Evolutionary conservation across 2,329 filamentous ascomycete genomes (phyloP).

Genomic region (Uncinocarpus reesii): DNA sequence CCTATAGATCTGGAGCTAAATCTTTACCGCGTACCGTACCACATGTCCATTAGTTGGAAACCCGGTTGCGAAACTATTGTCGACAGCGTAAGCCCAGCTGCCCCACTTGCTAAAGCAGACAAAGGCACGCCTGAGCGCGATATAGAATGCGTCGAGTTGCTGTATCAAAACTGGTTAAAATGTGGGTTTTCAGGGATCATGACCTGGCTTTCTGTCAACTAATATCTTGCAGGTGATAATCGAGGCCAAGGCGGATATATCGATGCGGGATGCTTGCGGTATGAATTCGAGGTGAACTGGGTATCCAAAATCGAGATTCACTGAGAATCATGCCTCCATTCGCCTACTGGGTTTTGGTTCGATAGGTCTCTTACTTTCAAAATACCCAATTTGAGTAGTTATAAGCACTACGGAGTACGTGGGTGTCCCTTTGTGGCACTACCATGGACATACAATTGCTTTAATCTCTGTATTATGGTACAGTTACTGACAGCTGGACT

Average conservation of each 20-base stretch:
- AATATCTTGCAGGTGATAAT: constrained; percentile 2
- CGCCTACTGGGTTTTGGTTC: too few relatives aligned
- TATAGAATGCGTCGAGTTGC: neutral
- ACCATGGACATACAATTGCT: too few relatives aligned
- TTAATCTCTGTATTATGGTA: too few relatives aligned
- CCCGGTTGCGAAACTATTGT: neutral
- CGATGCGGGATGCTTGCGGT: constrained; percentile 2
- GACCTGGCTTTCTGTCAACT: neutral
- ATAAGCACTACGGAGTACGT: too few relatives aligned
- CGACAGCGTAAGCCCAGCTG: neutral
- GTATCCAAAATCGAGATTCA: too few relatives aligned
- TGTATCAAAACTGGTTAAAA: neutral
- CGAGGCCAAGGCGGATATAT: constrained; percentile 4
- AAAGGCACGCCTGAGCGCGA: neutral
- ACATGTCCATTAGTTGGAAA: neutral
- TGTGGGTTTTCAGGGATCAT: neutral
- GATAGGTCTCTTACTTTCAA: too few relatives aligned
- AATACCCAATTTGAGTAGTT: too few relatives aligned
- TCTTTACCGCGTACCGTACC: neutral
- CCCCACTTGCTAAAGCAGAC: neutral
- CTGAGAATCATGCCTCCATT: too few relatives aligned
- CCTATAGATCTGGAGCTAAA: too few relatives aligned
- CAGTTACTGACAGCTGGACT: too few relatives aligned
- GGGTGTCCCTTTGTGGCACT: too few relatives aligned
- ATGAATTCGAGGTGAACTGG: too few relatives aligned